Conservation (phyloP, 129 eudicot genomes). For the sunflower (Helianthus annuus) region HanXRQr2.0-SUNRISE NC_035436.2:61270907-61271406, state of each 20-base stretch:
- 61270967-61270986: conserved; percentile 86
- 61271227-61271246: conserved; percentile 66
- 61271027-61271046: conserved; percentile 94
- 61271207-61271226: conserved; percentile 91
- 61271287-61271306: not conserved
- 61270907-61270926: not conserved
- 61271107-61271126: conserved; percentile 52
- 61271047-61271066: conserved; percentile 73
- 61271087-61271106: conserved; percentile 50
- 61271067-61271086: conserved; percentile 41
- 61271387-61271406: conserved; percentile 96
- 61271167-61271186: conserved; percentile 64
- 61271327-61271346: conserved; percentile 95
- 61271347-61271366: conserved; percentile 97
- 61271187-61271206: conserved; percentile 87
- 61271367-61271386: conserved; percentile 96
- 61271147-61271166: conserved; percentile 90
- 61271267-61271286: not conserved
- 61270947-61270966: conserved; percentile 8
- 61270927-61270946: conserved; percentile 14
- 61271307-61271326: conserved; percentile 35
- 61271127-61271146: conserved; percentile 53
- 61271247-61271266: conserved; percentile 20
- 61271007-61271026: conserved; percentile 93
- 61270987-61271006: conserved; percentile 81